Conservation (phyloP, 1,284 basidiomycete species). For the Trametes versicolor region DNA sequence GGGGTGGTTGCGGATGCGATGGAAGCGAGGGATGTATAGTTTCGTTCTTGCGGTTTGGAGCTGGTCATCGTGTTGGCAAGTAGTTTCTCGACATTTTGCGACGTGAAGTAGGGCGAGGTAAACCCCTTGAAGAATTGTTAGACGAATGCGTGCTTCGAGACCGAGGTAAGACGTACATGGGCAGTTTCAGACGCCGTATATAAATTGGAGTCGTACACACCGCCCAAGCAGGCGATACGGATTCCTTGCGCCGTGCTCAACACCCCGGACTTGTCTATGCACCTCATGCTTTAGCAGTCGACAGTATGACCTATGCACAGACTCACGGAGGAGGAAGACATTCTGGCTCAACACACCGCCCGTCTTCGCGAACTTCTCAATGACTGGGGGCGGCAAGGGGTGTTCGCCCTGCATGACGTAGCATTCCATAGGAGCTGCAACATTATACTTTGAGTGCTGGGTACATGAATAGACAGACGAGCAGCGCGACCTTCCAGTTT, state of each 20-base stretch:
- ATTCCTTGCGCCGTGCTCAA: conserved; percentile 87
- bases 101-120: conserved; percentile 75
- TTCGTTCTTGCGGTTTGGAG: conserved; percentile 49
- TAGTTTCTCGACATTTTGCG: conserved; percentile 76
- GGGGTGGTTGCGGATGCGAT: conserved; percentile 67
- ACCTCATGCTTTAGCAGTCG: neutral
- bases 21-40: conserved; percentile 73
- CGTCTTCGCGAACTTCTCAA: conserved; percentile 77
- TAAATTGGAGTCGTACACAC: conserved; percentile 72
- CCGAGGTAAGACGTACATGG: conserved; percentile 58
- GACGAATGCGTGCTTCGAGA: neutral
- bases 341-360: conserved; percentile 85
- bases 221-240: conserved; percentile 88
- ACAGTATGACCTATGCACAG: neutral
- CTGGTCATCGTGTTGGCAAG: conserved; percentile 71
- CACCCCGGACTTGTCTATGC: conserved; percentile 82
- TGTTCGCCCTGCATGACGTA: conserved; percentile 92
- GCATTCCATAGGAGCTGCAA: conserved; percentile 84
- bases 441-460: conserved; percentile 21
- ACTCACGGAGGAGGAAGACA: conserved; percentile 86
- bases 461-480: conserved; percentile 13
- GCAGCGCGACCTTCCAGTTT: conserved; percentile 64
- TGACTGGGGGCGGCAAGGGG: conserved; percentile 75
- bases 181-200: conserved; percentile 65
- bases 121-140: conserved; percentile 62